Evolutionary conservation across 2,329 filamentous ascomycete species (phyloP).

Genomic region (Botryotinia calthae): DNA sequence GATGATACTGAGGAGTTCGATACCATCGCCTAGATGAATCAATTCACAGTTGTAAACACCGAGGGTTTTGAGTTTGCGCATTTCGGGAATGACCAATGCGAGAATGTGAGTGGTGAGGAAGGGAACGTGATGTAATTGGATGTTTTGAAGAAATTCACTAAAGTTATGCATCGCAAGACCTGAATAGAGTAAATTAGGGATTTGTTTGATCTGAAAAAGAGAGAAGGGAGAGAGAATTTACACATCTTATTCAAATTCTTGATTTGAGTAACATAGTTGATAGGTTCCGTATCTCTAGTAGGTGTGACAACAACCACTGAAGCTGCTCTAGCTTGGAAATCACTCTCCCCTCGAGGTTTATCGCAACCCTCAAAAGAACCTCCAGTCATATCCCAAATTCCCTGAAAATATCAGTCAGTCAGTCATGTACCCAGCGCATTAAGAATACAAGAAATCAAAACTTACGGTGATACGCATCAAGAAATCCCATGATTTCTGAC

Average conservation of each 20-base stretch:
- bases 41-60: constrained; percentile 36
- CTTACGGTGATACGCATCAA: constrained; percentile 13
- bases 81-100: constrained; percentile 31
- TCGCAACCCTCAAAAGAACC: constrained; percentile 8
- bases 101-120: constrained; percentile 32
- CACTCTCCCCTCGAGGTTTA: constrained; percentile 5
- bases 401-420: background rate
- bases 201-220: background rate
- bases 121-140: constrained; percentile 34
- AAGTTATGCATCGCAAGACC: constrained; percentile 29
- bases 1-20: constrained; percentile 32
- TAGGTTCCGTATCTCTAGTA: background rate
- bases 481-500: constrained; percentile 11
- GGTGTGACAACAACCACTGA: constrained; percentile 15
- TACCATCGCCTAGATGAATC: constrained; percentile 31
- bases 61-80: constrained; percentile 31
- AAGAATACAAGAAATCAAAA: background rate
- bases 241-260: constrained; percentile 27
- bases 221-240: constrained; percentile 18
- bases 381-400: constrained; percentile 16
- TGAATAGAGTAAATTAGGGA: constrained; percentile 8
- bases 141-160: constrained; percentile 26
- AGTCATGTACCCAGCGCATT: background rate
- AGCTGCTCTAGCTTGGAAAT: background rate
- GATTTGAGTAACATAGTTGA: constrained; percentile 24